phyloP scores from a whole-genome alignment of 169 alveolate species.

The Plasmodium vinckei region DNA sequence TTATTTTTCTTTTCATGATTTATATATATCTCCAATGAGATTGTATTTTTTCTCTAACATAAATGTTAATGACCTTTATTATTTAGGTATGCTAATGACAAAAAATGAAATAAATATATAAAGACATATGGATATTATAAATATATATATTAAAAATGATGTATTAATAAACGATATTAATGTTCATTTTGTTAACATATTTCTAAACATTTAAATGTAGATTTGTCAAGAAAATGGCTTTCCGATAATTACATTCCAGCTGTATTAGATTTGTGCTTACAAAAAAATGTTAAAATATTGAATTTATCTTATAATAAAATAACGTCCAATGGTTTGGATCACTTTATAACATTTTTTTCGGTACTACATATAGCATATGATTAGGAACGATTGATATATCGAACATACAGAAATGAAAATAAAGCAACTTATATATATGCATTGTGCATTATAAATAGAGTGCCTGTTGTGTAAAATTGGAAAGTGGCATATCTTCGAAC shows the following conservation, averaged over 20 bases:
- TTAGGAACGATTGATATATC: background rate
- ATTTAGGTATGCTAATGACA: conserved; percentile 37
- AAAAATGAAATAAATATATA: background rate
- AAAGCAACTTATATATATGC: background rate
- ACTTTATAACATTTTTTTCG: conserved; percentile 27
- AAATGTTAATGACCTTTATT: conserved; percentile 61
- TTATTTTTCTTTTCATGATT: conserved; percentile 73
- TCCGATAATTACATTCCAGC: conserved; percentile 65
- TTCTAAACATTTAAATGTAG: conserved; percentile 10
- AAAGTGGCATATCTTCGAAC: too few relatives aligned
- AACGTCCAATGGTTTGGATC: conserved; percentile 34
- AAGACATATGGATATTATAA: background rate
- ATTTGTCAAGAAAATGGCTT: conserved; percentile 74
- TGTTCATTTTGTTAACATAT: background rate
- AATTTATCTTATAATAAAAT: conserved; percentile 70
- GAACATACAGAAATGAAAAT: background rate
- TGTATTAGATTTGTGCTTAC: conserved; percentile 53
- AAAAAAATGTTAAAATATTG: conserved; percentile 52
- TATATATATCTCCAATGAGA: conserved; percentile 74
- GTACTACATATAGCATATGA: background rate
- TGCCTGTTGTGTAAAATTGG: too few relatives aligned
- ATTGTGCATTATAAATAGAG: too few relatives aligned
- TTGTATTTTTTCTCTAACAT: conserved; percentile 53
- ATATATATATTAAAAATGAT: background rate
- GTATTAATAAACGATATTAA: background rate